These are phyloP conservation scores for Bassia scoparia DNA, from an alignment of 148 eudicot species.

Conservation along the genomic window DNA sequence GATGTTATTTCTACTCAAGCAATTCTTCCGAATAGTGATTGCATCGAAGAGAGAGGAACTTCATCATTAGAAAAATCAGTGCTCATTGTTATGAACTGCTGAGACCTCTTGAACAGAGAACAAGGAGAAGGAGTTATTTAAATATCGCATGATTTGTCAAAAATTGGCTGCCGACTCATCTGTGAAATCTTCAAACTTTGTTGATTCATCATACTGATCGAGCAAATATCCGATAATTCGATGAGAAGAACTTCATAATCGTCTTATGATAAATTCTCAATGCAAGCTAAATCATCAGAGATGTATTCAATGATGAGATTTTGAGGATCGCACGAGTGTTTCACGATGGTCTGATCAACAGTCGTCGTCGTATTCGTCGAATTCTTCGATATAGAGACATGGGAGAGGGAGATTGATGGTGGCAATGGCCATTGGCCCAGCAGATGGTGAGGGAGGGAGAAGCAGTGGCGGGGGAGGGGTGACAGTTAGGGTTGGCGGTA, in stretches of 20 bases:
- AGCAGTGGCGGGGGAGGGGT: too few relatives aligned
- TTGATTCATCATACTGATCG: slow-evolving; percentile 1
- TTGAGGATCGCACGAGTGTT: background rate
- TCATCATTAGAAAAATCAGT: slow-evolving; percentile 16
- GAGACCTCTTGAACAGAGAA: slow-evolving; percentile 48
- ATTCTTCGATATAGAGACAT: too few relatives aligned
- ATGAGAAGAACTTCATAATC: slow-evolving; percentile 27
- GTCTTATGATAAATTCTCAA: slow-evolving; percentile 50
- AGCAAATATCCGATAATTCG: slow-evolving; percentile 25
- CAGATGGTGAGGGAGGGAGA: too few relatives aligned
- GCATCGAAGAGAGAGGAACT: slow-evolving; percentile 20
- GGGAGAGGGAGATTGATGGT: too few relatives aligned
- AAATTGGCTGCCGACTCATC: slow-evolving; percentile 85
- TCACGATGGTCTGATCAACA: slow-evolving; percentile 28
- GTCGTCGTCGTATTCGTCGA: slow-evolving; percentile 31
- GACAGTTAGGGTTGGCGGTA: too few relatives aligned
- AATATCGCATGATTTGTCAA: slow-evolving; percentile 44
- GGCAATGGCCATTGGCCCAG: too few relatives aligned
- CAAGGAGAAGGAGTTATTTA: slow-evolving; percentile 57
- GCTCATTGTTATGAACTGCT: slow-evolving; percentile 31
- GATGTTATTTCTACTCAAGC: slow-evolving; percentile 35
- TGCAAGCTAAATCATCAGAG: slow-evolving; percentile 46
- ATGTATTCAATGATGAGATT: slow-evolving; percentile 3
- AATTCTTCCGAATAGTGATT: slow-evolving; percentile 35
- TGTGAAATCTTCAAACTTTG: slow-evolving; percentile 48